Evolutionary conservation across 345 rosid genomes (phyloP), one percentile per base, ranked within the genome.

Genomic region (Brassica juncea): DNA sequence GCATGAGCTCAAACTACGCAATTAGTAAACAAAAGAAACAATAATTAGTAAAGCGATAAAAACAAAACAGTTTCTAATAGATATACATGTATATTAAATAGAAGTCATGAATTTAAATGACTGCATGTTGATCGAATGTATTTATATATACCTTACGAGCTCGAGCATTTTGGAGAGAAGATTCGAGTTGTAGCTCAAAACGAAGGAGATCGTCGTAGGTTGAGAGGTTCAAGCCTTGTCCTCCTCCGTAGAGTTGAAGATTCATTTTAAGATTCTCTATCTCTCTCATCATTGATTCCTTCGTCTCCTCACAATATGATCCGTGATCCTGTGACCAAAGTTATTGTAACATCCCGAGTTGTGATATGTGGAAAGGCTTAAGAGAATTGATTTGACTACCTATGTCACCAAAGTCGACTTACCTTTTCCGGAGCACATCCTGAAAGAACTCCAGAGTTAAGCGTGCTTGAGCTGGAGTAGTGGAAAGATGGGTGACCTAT

Each of bases 171-270:
- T 64, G 81, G 47, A 77, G 66, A 54, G 81, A 62, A 34, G 58
- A 70, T 52, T 70, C 70, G 8, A 77, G 75, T 25, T 77, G 75
- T 6, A 32, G 55, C 70, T 77, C 70, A 6, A 62, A 70, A 34
- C 70, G 70, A 77, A 77, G 80, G 57, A 77, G 70, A 4, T 77
- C 55, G 39, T 77, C 75, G 70, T 61, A 77, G 75, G 64, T 49
- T 52, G 70, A 70, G 25, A 32, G 21, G 16, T 23, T 49, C 70
- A 77, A 4, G 21, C 64, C 25, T 30, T 62, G 75, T 62, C 75
- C 80, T 31, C 54, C n/a, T 31, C 49, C n/a, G 32, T 70, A 77
- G 30, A 77, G 2, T 11, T 62, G 31, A 49, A 77, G 65, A 52
- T 70, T 77, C 57, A 35, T 10, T 35, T 70, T 64, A 14, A 77